Evolutionary conservation across 2,329 filamentous ascomycete genomes (phyloP).

Genomic region (Drechslerella stenobrocha): DNA sequence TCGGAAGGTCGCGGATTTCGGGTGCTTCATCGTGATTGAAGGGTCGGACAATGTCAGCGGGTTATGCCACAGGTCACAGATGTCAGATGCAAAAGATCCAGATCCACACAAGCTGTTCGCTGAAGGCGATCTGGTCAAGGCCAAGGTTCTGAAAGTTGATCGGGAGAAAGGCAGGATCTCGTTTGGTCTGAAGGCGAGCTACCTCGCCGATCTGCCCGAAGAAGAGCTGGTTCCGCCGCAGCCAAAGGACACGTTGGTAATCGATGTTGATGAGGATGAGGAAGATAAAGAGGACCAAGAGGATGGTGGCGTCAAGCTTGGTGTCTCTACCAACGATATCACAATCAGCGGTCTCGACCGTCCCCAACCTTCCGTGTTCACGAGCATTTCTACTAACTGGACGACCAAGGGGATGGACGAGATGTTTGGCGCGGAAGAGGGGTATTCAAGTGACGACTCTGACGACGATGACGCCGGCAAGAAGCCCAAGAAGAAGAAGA

Average conservation of each 20-base stretch:
- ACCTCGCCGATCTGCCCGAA: constrained; percentile 70
- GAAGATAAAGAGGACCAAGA: constrained; percentile 58
- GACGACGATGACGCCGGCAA: constrained; percentile 61
- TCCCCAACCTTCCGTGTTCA: constrained; percentile 59
- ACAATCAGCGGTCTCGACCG: constrained; percentile 49
- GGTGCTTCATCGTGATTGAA: constrained; percentile 89
- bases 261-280: constrained; percentile 54
- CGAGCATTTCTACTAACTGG: constrained; percentile 82
- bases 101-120: constrained; percentile 89
- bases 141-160: constrained; percentile 79
- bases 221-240: constrained; percentile 60
- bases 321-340: constrained; percentile 54
- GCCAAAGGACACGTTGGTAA: constrained; percentile 52
- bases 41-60: constrained; percentile 86
- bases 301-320: constrained; percentile 55
- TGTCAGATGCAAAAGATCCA: constrained; percentile 79
- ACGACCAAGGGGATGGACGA: constrained; percentile 64
- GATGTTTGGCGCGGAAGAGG: constrained; percentile 60
- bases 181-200: constrained; percentile 89
- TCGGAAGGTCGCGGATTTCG: constrained; percentile 90
- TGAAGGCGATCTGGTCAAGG: constrained; percentile 91
- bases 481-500: constrained; percentile 75
- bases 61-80: constrained; percentile 86
- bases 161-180: constrained; percentile 74
- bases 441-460: constrained; percentile 60